These are phyloP conservation scores for Aspergillus udagawae DNA, from an alignment of 2,329 filamentous ascomycete genomes.

Conservation along the genomic window DNA sequence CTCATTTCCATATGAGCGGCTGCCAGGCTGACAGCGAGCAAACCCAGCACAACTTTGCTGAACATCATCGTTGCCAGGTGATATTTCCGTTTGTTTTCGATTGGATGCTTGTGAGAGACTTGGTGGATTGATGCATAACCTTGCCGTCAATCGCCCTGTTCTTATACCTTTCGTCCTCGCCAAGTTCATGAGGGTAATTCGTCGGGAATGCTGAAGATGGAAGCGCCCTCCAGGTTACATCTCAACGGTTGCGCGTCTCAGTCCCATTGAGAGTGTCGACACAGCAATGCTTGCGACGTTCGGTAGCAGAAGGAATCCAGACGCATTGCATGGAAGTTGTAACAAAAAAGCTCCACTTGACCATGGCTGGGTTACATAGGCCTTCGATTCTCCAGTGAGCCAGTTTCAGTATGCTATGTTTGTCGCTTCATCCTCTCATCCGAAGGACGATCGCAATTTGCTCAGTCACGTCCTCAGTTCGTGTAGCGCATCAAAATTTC, in stretches of 20 bases:
- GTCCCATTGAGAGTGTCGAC: background rate
- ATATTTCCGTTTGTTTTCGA: background rate
- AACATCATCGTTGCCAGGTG: conserved; percentile 1
- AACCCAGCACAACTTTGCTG: background rate
- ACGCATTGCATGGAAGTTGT: background rate
- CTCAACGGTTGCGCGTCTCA: background rate
- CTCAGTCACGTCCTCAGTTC: background rate
- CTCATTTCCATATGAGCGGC: conserved; percentile 50
- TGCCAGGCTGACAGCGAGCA: background rate
- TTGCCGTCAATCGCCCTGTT: background rate
- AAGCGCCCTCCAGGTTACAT: background rate
- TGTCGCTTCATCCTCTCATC: background rate
- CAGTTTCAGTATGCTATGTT: background rate
- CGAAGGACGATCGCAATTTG: background rate
- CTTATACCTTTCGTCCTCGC: background rate
- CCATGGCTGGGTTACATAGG: background rate
- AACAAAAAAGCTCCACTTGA: background rate
- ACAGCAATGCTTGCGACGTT: background rate
- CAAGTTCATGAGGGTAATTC: background rate
- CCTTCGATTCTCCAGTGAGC: background rate
- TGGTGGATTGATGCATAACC: background rate
- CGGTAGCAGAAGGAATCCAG: background rate
- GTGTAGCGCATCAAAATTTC: background rate
- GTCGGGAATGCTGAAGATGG: background rate
- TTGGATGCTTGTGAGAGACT: background rate